phyloP scores from a whole-genome alignment of 1,139 yeast genomes.

The Diutina rugosa region DNA sequence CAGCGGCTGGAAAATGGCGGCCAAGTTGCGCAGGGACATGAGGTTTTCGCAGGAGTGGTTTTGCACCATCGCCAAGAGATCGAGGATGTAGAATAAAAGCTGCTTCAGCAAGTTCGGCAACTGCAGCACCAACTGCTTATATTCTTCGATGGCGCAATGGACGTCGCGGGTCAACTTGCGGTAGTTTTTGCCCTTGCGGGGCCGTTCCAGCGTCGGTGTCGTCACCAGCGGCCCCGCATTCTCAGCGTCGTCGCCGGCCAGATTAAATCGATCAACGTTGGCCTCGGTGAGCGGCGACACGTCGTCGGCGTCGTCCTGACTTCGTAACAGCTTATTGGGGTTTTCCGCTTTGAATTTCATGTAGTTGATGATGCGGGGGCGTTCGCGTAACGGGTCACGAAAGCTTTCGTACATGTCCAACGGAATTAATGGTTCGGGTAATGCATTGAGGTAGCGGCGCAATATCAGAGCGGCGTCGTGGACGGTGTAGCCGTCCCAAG shows the following conservation, averaged over 20 bases:
- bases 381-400: conserved; percentile 59
- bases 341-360: conserved; percentile 42
- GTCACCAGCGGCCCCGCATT: conserved; percentile 10
- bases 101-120: conserved; percentile 68
- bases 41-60: conserved; percentile 65
- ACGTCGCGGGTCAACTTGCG: conserved; percentile 44
- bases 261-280: conserved; percentile 1
- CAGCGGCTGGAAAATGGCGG: conserved; percentile 95
- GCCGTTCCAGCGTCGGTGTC: neutral
- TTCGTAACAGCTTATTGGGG: conserved; percentile 9
- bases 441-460: conserved; percentile 71
- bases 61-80: conserved; percentile 76
- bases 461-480: conserved; percentile 93
- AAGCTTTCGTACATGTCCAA: conserved; percentile 63
- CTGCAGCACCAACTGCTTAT: conserved; percentile 51
- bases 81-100: conserved; percentile 76
- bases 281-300: conserved; percentile 3
- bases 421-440: conserved; percentile 90
- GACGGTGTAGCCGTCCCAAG: conserved; percentile 92
- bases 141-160: conserved; percentile 56
- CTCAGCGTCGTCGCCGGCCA: neutral
- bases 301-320: neutral
- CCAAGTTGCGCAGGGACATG: conserved; percentile 88
- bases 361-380: conserved; percentile 48
- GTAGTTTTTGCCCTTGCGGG: conserved; percentile 12